phyloP scores from a whole-genome alignment of 257 asterid genomes.

The Penstemon davidsonii region DNA sequence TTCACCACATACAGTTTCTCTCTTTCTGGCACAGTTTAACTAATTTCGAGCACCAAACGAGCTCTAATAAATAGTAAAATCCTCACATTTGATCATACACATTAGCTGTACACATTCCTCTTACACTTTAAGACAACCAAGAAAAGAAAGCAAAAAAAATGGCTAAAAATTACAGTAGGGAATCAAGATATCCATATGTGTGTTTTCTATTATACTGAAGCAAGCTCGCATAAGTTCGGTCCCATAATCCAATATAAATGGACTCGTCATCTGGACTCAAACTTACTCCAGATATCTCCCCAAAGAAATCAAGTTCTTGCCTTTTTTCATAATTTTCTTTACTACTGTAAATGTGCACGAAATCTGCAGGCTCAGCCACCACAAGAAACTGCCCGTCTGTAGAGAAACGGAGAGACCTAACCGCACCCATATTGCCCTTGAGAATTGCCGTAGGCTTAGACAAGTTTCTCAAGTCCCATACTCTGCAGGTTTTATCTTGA shows the following conservation, averaged over 20 bases:
- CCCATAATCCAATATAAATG: constrained; percentile 67
- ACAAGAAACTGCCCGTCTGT: constrained; percentile 62
- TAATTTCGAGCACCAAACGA: too few relatives aligned
- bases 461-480: constrained; percentile 69
- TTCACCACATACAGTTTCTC: too few relatives aligned
- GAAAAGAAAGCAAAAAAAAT: too few relatives aligned
- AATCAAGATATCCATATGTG: constrained; percentile 51
- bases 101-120: too few relatives aligned
- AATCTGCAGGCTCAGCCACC: constrained; percentile 75
- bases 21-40: too few relatives aligned
- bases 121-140: too few relatives aligned
- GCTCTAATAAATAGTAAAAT: too few relatives aligned
- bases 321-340: constrained; percentile 44
- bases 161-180: constrained; percentile 33
- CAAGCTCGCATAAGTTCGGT: constrained; percentile 71
- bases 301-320: constrained; percentile 75
- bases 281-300: constrained; percentile 71
- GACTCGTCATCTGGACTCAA: constrained; percentile 75
- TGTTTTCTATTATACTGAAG: constrained; percentile 57
- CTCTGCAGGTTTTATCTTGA: constrained; percentile 76
- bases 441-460: constrained; percentile 41
- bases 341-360: constrained; percentile 60
- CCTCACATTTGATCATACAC: too few relatives aligned
- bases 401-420: constrained; percentile 68
- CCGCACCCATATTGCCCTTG: constrained; percentile 69